Evolutionary conservation across 2,329 filamentous ascomycete genomes (phyloP).

Genomic region (Aspergillus sp.): DNA sequence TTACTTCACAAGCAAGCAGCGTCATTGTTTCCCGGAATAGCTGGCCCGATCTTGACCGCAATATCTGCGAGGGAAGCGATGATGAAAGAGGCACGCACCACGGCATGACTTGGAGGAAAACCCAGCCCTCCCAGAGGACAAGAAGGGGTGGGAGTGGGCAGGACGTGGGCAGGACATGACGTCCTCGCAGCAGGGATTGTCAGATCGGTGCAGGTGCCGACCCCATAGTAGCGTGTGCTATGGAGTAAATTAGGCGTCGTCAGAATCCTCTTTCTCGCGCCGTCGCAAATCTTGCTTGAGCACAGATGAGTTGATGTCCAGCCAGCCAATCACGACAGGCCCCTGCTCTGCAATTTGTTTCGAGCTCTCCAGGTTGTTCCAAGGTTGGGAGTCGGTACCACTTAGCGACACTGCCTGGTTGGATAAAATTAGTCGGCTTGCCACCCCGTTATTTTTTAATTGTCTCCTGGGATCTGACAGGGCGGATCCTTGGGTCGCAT

Average conservation of each 20-base stretch:
- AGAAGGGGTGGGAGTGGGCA: neutral
- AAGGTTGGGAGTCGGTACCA: neutral
- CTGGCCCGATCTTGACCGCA: no score
- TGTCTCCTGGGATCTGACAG: neutral
- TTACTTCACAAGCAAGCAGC: neutral
- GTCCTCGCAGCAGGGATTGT: neutral
- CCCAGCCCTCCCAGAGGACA: neutral
- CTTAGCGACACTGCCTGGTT: neutral
- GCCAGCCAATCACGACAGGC: neutral
- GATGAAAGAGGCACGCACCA: constrained; percentile 3
- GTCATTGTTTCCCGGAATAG: constrained; percentile 2
- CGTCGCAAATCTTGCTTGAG: neutral
- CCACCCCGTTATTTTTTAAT: neutral
- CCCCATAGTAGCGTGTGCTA: neutral
- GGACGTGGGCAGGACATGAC: neutral
- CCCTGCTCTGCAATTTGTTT: neutral
- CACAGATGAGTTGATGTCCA: neutral
- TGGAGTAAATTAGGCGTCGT: neutral
- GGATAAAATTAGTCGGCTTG: neutral
- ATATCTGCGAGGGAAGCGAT: neutral
- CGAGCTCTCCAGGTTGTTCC: neutral
- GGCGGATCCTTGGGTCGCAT: neutral
- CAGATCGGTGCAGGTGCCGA: neutral
- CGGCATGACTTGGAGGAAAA: no score
- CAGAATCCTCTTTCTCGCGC: neutral